Base-by-base conservation (phyloP, 352 stramenopile species). In the Blastocystis sp. region DNA sequence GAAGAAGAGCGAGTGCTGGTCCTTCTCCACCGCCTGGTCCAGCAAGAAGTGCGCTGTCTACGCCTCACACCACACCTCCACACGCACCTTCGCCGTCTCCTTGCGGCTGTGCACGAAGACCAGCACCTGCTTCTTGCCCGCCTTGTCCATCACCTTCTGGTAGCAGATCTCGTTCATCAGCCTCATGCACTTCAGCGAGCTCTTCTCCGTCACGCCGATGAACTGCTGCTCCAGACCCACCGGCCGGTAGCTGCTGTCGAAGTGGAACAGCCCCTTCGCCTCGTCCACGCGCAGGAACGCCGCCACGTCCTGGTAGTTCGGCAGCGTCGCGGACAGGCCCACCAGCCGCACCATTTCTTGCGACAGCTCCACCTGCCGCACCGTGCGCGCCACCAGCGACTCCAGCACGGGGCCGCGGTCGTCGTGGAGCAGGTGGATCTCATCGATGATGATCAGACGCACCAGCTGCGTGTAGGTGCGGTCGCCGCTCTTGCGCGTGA, bases 21-120 rank as follows among this genome's bases (percentile, higher is more conserved):
- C 89, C 28, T 76, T 62, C 67, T 90, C 86, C 65, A 91, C 71
- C 43, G 89, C 89, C 23, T 76, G 61, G 43, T 91, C 93, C 28
- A 93, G 92, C 4, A 99, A 92, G 88, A 98, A 94, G 34, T 95
- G 98, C 80, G n/a, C 95, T 95, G 89, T 99, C 96, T 76, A 96
- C 94, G 70, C 98, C 94, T 10, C 98, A 90, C 67, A 96, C 96
- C 88, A 98, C 90, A 86, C 98, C 96, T 43, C 94, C 92, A 76
- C 98, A 92, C 28, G 96, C 96, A 89, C 98, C 64, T 71, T 71
- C 19, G 94, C 93, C 0, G 97, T 99, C 67, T 98, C 96, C 89
- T 98, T 98, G 48, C 97, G 94, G 19, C 94, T 97, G 90, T 99
- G 96, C 7, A 99, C 97, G 92, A 99, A 99, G 7, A 99, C 95